Conservation (phyloP, 805 yeast species). For the Monosporozyma aerobia region DNA sequence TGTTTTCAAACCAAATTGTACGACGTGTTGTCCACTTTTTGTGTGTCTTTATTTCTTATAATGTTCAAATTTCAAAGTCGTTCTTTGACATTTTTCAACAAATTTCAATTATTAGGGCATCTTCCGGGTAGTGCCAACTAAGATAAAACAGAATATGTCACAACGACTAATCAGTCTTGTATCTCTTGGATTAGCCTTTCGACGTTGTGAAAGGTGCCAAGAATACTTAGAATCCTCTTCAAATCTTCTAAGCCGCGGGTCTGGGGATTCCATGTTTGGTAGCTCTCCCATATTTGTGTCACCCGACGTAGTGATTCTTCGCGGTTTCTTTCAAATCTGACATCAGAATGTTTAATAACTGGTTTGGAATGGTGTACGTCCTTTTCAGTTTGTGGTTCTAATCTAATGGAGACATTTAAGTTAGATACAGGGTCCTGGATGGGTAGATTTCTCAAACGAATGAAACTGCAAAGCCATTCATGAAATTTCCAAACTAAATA, state of each 20-base stretch:
- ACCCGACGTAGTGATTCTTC: conserved; percentile 19
- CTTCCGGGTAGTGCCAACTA: not conserved
- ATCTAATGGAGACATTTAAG: conserved; percentile 2
- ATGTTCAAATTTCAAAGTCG: not conserved
- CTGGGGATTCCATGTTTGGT: conserved; percentile 28
- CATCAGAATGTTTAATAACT: not conserved
- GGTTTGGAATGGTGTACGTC: not conserved
- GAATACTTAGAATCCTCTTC: conserved; percentile 24
- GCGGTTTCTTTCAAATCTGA: conserved; percentile 13
- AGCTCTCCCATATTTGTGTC: conserved; percentile 21
- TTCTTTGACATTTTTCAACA: not conserved
- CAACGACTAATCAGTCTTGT: not conserved
- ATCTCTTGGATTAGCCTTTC: conserved; percentile 17
- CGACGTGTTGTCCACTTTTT: not conserved
- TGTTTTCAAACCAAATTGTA: not conserved
- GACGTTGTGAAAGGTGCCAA: conserved; percentile 20
- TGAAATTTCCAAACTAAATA: conserved; percentile 37
- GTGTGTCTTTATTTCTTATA: not conserved
- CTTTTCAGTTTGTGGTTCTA: not conserved
- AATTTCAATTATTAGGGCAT: not conserved
- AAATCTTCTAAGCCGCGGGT: conserved; percentile 26
- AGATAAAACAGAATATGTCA: not conserved
- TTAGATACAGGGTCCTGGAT: conserved; percentile 9
- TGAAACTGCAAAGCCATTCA: conserved; percentile 31
- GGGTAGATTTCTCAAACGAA: conserved; percentile 28